A percentile compares a stretch with the other conserved stretches of the same genome.
Evolutionary conservation across 192 early-diverging fungal genomes (phyloP).

Genomic region (Chytriomyces hyalinus): DNA sequence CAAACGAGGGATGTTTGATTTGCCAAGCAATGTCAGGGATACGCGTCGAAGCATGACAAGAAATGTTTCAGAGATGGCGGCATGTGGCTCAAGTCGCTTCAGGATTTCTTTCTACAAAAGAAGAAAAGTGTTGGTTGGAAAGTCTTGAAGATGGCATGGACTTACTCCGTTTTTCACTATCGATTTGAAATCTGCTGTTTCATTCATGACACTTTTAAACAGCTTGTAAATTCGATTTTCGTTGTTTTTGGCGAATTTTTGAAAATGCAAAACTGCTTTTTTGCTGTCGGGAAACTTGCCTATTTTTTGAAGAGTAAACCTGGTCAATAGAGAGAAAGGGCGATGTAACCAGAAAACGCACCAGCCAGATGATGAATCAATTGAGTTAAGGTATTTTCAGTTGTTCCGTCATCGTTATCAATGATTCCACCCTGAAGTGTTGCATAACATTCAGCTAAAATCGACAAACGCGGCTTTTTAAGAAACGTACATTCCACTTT

Average conservation of each 20-base stretch:
- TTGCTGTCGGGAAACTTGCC: conserved; percentile 67
- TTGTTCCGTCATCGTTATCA: conserved; percentile 47
- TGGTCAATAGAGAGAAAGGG: neutral
- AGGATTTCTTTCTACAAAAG: conserved; percentile 66
- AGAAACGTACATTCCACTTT: conserved; percentile 57
- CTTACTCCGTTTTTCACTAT: conserved; percentile 70
- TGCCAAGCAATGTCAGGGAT: conserved; percentile 76
- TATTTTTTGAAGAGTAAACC: neutral
- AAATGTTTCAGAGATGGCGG: conserved; percentile 72
- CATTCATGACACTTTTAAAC: conserved; percentile 75
- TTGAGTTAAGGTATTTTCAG: conserved; percentile 55
- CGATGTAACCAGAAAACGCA: conserved; percentile 31
- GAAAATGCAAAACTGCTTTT: conserved; percentile 65
- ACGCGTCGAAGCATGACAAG: conserved; percentile 75
- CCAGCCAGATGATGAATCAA: conserved; percentile 62
- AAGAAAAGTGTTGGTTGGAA: neutral
- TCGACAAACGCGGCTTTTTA: conserved; percentile 2
- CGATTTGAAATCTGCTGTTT: conserved; percentile 68
- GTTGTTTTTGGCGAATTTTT: conserved; percentile 73
- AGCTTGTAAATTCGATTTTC: conserved; percentile 71
- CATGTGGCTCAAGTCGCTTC: conserved; percentile 67
- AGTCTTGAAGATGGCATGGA: conserved; percentile 24
- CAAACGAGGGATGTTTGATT: conserved; percentile 65
- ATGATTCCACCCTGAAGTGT: conserved; percentile 43
- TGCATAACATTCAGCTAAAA: neutral